phyloP scores from a whole-genome alignment of 176 grass and related monocot species.

The Aegilops umbellulata region DNA sequence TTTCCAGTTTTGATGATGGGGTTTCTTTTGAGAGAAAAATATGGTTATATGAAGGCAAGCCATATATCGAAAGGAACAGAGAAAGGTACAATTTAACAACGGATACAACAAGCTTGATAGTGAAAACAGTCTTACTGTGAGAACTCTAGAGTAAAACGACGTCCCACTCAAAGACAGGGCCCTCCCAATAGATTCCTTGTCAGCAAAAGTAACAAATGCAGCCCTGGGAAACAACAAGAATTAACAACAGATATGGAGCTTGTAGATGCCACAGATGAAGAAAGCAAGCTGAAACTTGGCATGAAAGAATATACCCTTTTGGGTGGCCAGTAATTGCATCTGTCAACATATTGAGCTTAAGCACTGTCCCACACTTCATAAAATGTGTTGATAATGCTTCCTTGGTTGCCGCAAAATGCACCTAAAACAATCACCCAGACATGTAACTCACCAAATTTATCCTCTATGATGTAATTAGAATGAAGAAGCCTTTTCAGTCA shows the following conservation, averaged over 20 bases:
- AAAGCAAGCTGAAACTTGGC: constrained; percentile 10
- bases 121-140: constrained; percentile 52
- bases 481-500: background rate
- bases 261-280: constrained; percentile 10
- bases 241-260: background rate
- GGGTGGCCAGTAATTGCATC: constrained; percentile 70
- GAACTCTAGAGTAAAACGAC: constrained; percentile 70
- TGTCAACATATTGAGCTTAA: constrained; percentile 61
- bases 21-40: background rate
- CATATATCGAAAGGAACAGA: background rate
- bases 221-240: constrained; percentile 38
- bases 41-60: background rate
- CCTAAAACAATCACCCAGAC: constrained; percentile 41
- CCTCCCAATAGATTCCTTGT: constrained; percentile 68
- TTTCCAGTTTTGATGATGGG: background rate
- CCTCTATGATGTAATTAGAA: constrained; percentile 4
- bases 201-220: constrained; percentile 66
- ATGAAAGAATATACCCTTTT: constrained; percentile 67
- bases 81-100: constrained; percentile 3
- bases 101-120: background rate
- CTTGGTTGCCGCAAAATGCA: constrained; percentile 87
- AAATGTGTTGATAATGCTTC: constrained; percentile 79
- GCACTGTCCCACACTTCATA: constrained; percentile 65
- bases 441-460: constrained; percentile 18
- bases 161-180: constrained; percentile 72